Percentiles rank a stretch among this genome's conserved stretches.
phyloP scores from a whole-genome alignment of 345 rosid genomes.

The Garcia nutans region DNA sequence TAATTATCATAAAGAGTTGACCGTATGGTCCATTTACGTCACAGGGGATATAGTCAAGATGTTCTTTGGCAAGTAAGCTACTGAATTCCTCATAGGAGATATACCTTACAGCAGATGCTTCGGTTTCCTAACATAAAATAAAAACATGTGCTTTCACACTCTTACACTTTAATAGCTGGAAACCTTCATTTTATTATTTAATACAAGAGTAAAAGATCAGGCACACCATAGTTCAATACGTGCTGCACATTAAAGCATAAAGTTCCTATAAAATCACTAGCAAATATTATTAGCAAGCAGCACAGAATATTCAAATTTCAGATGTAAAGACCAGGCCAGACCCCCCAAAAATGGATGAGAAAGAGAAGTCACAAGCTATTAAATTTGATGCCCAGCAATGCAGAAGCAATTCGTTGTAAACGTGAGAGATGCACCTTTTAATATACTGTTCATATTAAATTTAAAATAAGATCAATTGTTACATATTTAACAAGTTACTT shows the following conservation, averaged over 20 bases:
- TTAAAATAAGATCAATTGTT: background rate
- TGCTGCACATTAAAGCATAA: slow-evolving; percentile 14
- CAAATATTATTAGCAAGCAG: background rate
- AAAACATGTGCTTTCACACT: slow-evolving; percentile 21
- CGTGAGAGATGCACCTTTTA: background rate
- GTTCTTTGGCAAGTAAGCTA: slow-evolving; percentile 58
- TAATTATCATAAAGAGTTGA: slow-evolving; percentile 64
- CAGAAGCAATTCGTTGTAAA: background rate
- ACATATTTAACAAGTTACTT: background rate
- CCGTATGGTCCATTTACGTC: slow-evolving; percentile 69
- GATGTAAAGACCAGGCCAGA: background rate
- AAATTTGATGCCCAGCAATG: background rate
- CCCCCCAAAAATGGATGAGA: background rate
- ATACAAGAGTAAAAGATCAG: background rate
- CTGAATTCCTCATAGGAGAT: slow-evolving; percentile 57
- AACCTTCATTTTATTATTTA: background rate
- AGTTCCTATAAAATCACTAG: background rate
- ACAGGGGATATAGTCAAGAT: slow-evolving; percentile 76
- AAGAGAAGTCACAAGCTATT: slow-evolving; percentile 1
- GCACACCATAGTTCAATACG: background rate
- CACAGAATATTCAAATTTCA: background rate
- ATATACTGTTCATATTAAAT: background rate
- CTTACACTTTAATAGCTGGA: slow-evolving; percentile 5
- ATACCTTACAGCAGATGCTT: slow-evolving; percentile 90
- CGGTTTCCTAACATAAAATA: slow-evolving; percentile 53